Evolutionary conservation across 306 rosid species (phyloP).

Genomic region (Corylus heterophylla): DNA sequence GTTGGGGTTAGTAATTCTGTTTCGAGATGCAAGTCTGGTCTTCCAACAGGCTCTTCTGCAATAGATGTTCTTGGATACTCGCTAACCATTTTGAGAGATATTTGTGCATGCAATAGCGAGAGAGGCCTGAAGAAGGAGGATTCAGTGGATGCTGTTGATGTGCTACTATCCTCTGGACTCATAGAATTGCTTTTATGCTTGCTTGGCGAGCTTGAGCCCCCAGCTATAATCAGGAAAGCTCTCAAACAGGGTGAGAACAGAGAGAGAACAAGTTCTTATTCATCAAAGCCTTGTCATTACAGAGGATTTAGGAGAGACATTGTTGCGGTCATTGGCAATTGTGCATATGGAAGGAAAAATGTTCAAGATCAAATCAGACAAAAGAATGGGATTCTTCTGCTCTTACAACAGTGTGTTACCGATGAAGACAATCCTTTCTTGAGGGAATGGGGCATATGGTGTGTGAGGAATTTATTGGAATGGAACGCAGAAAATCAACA

Average conservation of each 20-base stretch:
- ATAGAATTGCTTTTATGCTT: conserved; percentile 49
- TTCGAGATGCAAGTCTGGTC: conserved; percentile 41
- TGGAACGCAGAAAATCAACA: conserved; percentile 67
- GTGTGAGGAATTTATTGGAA: conserved; percentile 71
- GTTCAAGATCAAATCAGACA: conserved; percentile 67
- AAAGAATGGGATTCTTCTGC: conserved; percentile 59
- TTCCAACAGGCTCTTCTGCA: conserved; percentile 57
- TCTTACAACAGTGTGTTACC: conserved; percentile 76
- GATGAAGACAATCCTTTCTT: conserved; percentile 82
- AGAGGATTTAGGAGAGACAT: conserved; percentile 77
- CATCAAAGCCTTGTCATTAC: conserved; percentile 56
- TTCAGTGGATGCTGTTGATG: conserved; percentile 44
- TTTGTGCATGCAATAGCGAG: conserved; percentile 50
- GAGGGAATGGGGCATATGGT: conserved; percentile 93
- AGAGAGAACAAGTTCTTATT: conserved; percentile 25
- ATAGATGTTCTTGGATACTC: conserved; percentile 75
- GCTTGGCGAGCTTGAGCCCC: conserved; percentile 75
- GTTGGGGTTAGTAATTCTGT: conserved; percentile 31
- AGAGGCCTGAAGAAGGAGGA: conserved; percentile 28
- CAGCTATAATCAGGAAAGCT: conserved; percentile 57
- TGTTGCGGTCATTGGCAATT: conserved; percentile 69
- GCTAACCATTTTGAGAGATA: conserved; percentile 67
- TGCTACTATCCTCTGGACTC: conserved; percentile 56
- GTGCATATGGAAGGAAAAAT: conserved; percentile 54
- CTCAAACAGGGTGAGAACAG: conserved; percentile 41